Evolutionary conservation across 2,329 filamentous ascomycete species (phyloP).

Genomic region (Pseudophaeomoniella oleicola): DNA sequence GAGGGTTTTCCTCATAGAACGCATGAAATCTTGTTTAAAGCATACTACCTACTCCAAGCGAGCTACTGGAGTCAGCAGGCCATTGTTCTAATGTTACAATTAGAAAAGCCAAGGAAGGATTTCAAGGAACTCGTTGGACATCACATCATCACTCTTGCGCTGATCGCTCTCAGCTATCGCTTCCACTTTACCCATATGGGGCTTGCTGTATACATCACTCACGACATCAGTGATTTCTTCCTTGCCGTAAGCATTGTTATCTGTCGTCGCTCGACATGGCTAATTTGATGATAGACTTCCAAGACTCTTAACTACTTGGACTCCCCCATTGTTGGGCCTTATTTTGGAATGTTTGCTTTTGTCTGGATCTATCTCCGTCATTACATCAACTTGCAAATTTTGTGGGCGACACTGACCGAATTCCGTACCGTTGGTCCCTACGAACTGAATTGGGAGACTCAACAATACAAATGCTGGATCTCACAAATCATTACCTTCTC

Average conservation of each 20-base stretch:
- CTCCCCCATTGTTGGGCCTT: slow-evolving; percentile 55
- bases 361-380: slow-evolving; percentile 78
- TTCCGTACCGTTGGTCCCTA: slow-evolving; percentile 20
- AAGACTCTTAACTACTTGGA: slow-evolving; percentile 80
- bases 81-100: slow-evolving; percentile 63
- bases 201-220: slow-evolving; percentile 73
- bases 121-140: slow-evolving; percentile 79
- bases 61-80: slow-evolving; percentile 84
- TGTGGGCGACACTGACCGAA: slow-evolving; percentile 18
- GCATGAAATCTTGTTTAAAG: slow-evolving; percentile 66
- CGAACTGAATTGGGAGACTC: slow-evolving; percentile 19
- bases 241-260: slow-evolving; percentile 48
- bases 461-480: slow-evolving; percentile 21
- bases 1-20: slow-evolving; percentile 65
- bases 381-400: slow-evolving; percentile 31
- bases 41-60: slow-evolving; percentile 80
- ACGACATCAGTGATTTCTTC: slow-evolving; percentile 85
- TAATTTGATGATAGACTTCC: slow-evolving; percentile 43
- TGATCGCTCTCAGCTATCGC: slow-evolving; percentile 70
- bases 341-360: slow-evolving; percentile 63
- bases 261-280: slow-evolving; percentile 2
- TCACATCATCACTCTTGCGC: slow-evolving; percentile 64
- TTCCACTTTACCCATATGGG: slow-evolving; percentile 92
- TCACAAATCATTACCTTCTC: slow-evolving; percentile 18
- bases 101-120: slow-evolving; percentile 82